phyloP scores from a whole-genome alignment of 805 yeast species.

The Saccharomycopsis sp. region DNA sequence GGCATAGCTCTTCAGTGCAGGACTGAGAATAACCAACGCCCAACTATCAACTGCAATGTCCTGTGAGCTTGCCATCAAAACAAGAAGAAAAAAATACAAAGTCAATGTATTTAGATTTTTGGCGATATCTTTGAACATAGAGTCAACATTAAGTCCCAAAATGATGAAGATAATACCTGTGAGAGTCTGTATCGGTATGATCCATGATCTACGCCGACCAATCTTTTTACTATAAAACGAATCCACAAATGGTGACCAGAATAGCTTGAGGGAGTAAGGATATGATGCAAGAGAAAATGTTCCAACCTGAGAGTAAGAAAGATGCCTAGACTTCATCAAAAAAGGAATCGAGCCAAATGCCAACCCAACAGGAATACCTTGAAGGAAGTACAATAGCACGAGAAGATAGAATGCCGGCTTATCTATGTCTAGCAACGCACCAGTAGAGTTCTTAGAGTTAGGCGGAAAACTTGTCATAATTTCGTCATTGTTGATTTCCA shows the following conservation, averaged over 20 bases:
- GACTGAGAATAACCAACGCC: slow-evolving; percentile 85
- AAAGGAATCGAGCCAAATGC: slow-evolving; percentile 95
- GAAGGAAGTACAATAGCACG: slow-evolving; percentile 71
- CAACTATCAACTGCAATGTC: slow-evolving; percentile 99
- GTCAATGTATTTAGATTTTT: slow-evolving; percentile 53
- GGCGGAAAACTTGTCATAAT: background rate
- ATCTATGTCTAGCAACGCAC: slow-evolving; percentile 34
- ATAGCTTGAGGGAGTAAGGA: slow-evolving; percentile 84
- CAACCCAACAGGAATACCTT: slow-evolving; percentile 95
- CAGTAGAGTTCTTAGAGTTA: slow-evolving; percentile 3
- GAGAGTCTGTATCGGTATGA: slow-evolving; percentile 83
- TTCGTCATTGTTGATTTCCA: background rate
- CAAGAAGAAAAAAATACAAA: slow-evolving; percentile 62
- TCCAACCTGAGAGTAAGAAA: slow-evolving; percentile 86
- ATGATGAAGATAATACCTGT: slow-evolving; percentile 61
- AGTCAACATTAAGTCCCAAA: slow-evolving; percentile 55
- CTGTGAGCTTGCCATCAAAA: slow-evolving; percentile 91
- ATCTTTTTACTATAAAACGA: slow-evolving; percentile 59
- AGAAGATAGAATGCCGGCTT: slow-evolving; percentile 69
- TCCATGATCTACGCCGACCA: slow-evolving; percentile 91
- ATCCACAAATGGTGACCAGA: slow-evolving; percentile 97
- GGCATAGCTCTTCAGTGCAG: slow-evolving; percentile 77
- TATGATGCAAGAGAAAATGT: slow-evolving; percentile 86
- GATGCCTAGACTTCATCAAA: slow-evolving; percentile 64
- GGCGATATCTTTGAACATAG: slow-evolving; percentile 36